Conservation (phyloP, 345 rosid genomes). For the Gossypium ekmanianum region DNA sequence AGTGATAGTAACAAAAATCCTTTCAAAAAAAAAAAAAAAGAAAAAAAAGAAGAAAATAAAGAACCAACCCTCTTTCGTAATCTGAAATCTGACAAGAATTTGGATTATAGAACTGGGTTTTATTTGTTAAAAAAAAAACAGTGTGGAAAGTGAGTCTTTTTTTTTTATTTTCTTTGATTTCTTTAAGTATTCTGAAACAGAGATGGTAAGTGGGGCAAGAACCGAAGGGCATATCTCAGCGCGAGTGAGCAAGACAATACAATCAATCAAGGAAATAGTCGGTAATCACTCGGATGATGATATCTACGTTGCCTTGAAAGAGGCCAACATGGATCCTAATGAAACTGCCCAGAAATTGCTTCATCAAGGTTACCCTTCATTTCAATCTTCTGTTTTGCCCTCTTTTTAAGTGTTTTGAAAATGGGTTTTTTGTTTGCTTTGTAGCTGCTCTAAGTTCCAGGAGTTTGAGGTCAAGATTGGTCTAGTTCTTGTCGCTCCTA, state of each 20-base stretch:
- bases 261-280: constrained; percentile 68
- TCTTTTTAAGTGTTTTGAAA: background rate
- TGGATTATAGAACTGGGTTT: background rate
- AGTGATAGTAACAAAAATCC: background rate
- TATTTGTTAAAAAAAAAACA: background rate
- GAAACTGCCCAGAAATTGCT: constrained; percentile 75
- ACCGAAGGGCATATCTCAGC: constrained; percentile 38
- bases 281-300: constrained; percentile 76
- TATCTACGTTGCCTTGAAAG: constrained; percentile 62
- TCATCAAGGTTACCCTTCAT: constrained; percentile 48
- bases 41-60: too few species aligned
- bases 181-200: background rate
- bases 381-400: background rate
- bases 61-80: background rate
- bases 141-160: background rate
- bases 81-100: background rate
- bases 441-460: background rate
- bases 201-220: constrained; percentile 41
- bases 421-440: background rate
- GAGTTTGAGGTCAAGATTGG: constrained; percentile 2
- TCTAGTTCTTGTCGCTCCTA: background rate
- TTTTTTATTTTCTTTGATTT: background rate
- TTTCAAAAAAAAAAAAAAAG: background rate
- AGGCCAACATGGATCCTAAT: constrained; percentile 74
- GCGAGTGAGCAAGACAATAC: constrained; percentile 52